These are phyloP conservation scores for Barbarea vulgaris DNA, from an alignment of 345 rosid genomes.

Conservation along the genomic window DNA sequence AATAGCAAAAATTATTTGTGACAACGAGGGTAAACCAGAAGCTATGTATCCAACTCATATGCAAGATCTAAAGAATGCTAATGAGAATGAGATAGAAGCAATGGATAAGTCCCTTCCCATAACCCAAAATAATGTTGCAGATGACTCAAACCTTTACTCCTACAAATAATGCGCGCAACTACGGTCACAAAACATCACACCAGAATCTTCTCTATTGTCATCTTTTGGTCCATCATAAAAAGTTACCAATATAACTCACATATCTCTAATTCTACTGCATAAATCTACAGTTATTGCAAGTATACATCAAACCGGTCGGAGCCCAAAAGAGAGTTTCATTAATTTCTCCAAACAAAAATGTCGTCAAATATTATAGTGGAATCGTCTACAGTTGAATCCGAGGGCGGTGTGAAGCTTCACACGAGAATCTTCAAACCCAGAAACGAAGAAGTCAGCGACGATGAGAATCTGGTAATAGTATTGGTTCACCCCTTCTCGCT, in stretches of 20 bases:
- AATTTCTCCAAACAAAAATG: conserved; percentile 34
- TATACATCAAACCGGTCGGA: too few species aligned
- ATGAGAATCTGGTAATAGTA: conserved; percentile 53
- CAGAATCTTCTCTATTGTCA: background rate
- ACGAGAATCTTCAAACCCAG: conserved; percentile 65
- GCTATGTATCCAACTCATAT: conserved; percentile 3
- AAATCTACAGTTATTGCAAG: too few species aligned
- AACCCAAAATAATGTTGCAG: background rate
- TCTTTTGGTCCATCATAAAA: background rate
- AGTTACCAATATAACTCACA: too few species aligned
- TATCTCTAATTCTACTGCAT: too few species aligned
- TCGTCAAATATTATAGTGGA: conserved; percentile 53
- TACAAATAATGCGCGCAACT: background rate
- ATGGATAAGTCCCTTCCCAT: background rate
- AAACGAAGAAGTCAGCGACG: conserved; percentile 22
- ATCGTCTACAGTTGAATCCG: conserved; percentile 57
- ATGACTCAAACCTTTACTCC: background rate
- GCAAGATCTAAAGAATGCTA: too few species aligned
- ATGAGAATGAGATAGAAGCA: background rate
- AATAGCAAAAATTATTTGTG: background rate
- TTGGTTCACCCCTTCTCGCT: conserved; percentile 90
- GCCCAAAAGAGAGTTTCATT: background rate
- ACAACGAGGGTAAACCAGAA: background rate
- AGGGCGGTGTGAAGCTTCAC: conserved; percentile 57
- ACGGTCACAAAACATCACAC: background rate